These are phyloP conservation scores for Starmerella roubikii DNA, from an alignment of 805 yeast genomes.

Conservation along the genomic window DNA sequence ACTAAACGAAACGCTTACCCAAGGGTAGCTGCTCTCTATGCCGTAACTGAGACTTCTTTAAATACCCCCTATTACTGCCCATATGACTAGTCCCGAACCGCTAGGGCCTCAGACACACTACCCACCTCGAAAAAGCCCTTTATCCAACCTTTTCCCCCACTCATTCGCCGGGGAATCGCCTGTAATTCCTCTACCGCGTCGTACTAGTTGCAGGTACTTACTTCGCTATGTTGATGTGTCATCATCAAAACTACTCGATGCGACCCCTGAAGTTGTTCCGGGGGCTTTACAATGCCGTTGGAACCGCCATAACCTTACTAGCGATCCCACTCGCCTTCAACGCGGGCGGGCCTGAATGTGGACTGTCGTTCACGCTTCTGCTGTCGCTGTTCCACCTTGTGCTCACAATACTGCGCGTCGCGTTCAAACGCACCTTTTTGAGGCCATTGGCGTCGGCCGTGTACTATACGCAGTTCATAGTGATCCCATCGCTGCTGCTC, in stretches of 20 bases:
- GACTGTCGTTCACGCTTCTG: conserved; percentile 68
- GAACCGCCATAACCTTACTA: conserved; percentile 24
- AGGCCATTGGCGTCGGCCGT: conserved; percentile 28
- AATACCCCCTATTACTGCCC: too few species aligned
- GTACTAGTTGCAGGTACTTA: too few species aligned
- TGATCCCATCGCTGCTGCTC: conserved; percentile 70
- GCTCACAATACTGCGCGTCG: conserved; percentile 57
- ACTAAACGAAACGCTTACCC: too few species aligned
- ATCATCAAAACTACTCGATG: neutral
- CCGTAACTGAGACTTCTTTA: too few species aligned
- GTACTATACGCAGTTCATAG: conserved; percentile 68
- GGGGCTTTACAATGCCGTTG: conserved; percentile 7
- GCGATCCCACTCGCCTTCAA: conserved; percentile 90
- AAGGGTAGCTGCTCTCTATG: too few species aligned
- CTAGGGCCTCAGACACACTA: too few species aligned
- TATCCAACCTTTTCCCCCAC: too few species aligned
- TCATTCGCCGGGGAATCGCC: too few species aligned
- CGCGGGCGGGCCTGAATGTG: conserved; percentile 83
- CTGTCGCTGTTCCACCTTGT: conserved; percentile 56
- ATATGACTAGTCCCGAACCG: too few species aligned
- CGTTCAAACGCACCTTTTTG: conserved; percentile 30
- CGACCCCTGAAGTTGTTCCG: neutral
- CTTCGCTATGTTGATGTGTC: too few species aligned
- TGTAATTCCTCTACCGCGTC: too few species aligned
- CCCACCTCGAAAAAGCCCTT: too few species aligned